Conservation (phyloP, 805 yeast species). For the Kuraishia floccosa region DNA sequence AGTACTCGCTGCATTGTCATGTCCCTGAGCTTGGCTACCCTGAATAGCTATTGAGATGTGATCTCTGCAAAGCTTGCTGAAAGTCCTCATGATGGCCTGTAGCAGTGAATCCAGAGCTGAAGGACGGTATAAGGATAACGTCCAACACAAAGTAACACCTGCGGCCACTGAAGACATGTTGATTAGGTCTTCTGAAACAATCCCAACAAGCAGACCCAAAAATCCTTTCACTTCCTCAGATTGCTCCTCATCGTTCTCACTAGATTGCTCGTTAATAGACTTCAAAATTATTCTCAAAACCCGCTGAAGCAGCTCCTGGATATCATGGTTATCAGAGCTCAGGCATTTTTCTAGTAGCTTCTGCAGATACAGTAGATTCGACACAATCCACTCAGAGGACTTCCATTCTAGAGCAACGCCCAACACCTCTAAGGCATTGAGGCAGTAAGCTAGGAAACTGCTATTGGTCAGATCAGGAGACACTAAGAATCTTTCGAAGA, state of each 20-base stretch:
- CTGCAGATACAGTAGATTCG: conserved; percentile 59
- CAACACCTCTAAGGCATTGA: conserved; percentile 86
- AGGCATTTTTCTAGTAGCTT: conserved; percentile 71
- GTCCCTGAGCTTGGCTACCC: conserved; percentile 14
- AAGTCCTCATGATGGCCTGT: conserved; percentile 72
- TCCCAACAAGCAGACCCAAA: conserved; percentile 45
- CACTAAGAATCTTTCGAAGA: conserved; percentile 79
- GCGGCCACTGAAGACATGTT: conserved; percentile 74
- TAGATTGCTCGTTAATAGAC: conserved; percentile 42
- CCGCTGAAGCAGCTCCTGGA: conserved; percentile 74
- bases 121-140: conserved; percentile 67
- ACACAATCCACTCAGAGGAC: conserved; percentile 65
- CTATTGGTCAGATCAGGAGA: conserved; percentile 65
- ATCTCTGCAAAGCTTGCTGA: conserved; percentile 83
- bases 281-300: conserved; percentile 59
- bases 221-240: conserved; percentile 57
- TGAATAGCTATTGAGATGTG: conserved; percentile 59
- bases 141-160: conserved; percentile 76
- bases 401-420: conserved; percentile 76
- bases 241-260: conserved; percentile 32
- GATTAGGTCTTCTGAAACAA: conserved; percentile 67
- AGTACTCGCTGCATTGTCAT: conserved; percentile 11
- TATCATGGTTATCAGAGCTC: conserved; percentile 73
- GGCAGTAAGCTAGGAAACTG: conserved; percentile 63
- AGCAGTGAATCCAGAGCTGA: conserved; percentile 63